phyloP scores from a whole-genome alignment of 2,329 filamentous ascomycete genomes.

The Fusarium redolens region DNA sequence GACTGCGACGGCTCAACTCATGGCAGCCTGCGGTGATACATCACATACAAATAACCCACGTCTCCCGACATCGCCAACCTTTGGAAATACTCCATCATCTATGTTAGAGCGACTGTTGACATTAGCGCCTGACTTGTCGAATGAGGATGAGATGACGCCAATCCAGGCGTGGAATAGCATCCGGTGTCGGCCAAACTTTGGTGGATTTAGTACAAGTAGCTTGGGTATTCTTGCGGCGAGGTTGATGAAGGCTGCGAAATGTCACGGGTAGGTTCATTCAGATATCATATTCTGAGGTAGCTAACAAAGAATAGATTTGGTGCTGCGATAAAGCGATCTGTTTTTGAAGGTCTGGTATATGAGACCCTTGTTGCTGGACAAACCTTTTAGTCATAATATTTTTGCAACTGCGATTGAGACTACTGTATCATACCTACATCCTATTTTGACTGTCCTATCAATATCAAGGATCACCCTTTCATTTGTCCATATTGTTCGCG shows the following conservation, averaged over 20 bases:
- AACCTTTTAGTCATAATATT: not conserved
- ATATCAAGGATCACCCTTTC: not conserved
- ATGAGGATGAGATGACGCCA: slow-evolving; percentile 22
- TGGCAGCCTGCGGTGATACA: not conserved
- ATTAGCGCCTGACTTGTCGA: slow-evolving; percentile 10
- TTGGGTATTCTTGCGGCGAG: not conserved
- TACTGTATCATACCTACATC: not conserved
- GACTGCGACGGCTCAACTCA: slow-evolving; percentile 20
- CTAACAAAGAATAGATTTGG: slow-evolving; percentile 6
- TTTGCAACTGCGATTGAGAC: not conserved
- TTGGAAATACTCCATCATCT: not conserved
- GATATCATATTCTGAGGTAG: rapidly evolving
- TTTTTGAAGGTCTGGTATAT: slow-evolving; percentile 18
- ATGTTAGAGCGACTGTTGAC: slow-evolving; percentile 14
- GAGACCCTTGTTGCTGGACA: slow-evolving; percentile 1
- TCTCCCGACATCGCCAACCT: not conserved
- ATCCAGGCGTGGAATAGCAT: slow-evolving; percentile 26
- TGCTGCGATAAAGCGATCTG: slow-evolving; percentile 18
- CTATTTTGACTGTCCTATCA: not conserved
- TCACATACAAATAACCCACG: not conserved
- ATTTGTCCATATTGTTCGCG: not conserved
- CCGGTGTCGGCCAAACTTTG: slow-evolving; percentile 15
- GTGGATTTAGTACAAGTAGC: not conserved
- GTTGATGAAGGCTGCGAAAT: slow-evolving; percentile 12
- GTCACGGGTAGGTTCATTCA: slow-evolving; percentile 9